A percentile compares a stretch with the other conserved stretches of the same genome.
Conservation (phyloP, 1,284 basidiomycete genomes). For the Ganoderma leucocontextum region DNA sequence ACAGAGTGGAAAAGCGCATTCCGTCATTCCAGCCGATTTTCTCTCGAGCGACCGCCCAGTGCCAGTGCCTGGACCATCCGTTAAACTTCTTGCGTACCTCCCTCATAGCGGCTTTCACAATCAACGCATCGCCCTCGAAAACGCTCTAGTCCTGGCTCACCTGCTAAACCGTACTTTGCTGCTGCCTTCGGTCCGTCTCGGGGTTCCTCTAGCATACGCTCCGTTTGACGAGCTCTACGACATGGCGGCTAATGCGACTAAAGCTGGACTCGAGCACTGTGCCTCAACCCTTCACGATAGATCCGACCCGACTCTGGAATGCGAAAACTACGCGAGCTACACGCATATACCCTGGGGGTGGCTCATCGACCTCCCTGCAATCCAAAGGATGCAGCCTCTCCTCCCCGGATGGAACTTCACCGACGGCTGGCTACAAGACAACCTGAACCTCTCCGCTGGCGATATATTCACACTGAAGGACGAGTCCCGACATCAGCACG, state of each 20-base stretch:
- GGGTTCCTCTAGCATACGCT: conserved; percentile 67
- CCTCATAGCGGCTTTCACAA: conserved; percentile 88
- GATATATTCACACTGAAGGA: conserved; percentile 63
- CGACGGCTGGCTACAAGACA: conserved; percentile 53
- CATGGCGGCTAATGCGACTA: conserved; percentile 57
- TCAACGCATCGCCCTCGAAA: conserved; percentile 85
- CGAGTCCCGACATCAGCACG: conserved; percentile 65
- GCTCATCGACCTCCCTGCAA: conserved; percentile 61
- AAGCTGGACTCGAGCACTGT: conserved; percentile 63
- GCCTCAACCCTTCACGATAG: conserved; percentile 42
- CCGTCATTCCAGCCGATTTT: not conserved
- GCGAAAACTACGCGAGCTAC: conserved; percentile 63
- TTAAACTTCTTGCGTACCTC: conserved; percentile 66
- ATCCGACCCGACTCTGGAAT: conserved; percentile 56
- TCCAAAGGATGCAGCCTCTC: conserved; percentile 50
- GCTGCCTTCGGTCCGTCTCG: conserved; percentile 75
- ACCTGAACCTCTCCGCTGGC: conserved; percentile 46
- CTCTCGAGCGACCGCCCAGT: conserved; percentile 26
- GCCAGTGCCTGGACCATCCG: not conserved
- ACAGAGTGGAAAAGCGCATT: too few relatives aligned
- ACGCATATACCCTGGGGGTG: conserved; percentile 74
- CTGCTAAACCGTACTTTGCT: conserved; percentile 79
- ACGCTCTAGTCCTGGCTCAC: conserved; percentile 73
- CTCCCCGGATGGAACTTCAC: conserved; percentile 58
- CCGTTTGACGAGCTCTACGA: conserved; percentile 64